These are phyloP conservation scores for Simplicillium sp. DNA, from an alignment of 2,329 filamentous ascomycete genomes.

Conservation along the genomic window DNA sequence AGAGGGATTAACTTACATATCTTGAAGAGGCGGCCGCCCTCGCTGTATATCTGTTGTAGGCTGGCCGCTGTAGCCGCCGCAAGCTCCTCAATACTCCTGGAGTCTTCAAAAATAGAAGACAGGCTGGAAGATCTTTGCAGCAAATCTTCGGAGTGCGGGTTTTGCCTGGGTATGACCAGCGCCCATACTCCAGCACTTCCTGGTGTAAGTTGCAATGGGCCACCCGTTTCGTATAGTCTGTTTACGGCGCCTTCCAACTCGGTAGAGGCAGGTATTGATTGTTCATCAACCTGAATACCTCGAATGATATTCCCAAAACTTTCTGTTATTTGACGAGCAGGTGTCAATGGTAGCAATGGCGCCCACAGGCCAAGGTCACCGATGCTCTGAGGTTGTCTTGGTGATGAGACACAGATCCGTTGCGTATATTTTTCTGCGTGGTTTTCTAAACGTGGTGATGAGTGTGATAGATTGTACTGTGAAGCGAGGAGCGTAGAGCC, in stretches of 20 bases:
- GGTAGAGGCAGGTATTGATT: conserved; percentile 51
- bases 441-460: conserved; percentile 12
- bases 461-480: conserved; percentile 16
- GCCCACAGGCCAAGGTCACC: conserved; percentile 20
- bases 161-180: conserved; percentile 44
- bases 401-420: conserved; percentile 17
- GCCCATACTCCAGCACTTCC: conserved; percentile 62
- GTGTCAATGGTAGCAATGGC: conserved; percentile 54
- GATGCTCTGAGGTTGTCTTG: conserved; percentile 10
- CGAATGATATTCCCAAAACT: conserved; percentile 74
- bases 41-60: conserved; percentile 24
- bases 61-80: conserved; percentile 14
- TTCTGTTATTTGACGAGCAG: conserved; percentile 49
- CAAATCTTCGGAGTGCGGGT: conserved; percentile 5
- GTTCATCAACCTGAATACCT: conserved; percentile 41
- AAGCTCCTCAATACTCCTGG: conserved; percentile 9
- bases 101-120: conserved; percentile 1
- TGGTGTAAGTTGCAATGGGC: conserved; percentile 15
- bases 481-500: conserved; percentile 45
- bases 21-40: conserved; percentile 35
- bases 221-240: conserved; percentile 38
- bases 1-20: conserved; percentile 25
- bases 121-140: conserved; percentile 7
- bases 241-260: conserved; percentile 62
- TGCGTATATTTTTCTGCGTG: conserved; percentile 29